Evolutionary conservation across 108 stramenopile species (phyloP), one percentile per base, ranked within the genome.

Genomic region (Poteriospumella lacustris): DNA sequence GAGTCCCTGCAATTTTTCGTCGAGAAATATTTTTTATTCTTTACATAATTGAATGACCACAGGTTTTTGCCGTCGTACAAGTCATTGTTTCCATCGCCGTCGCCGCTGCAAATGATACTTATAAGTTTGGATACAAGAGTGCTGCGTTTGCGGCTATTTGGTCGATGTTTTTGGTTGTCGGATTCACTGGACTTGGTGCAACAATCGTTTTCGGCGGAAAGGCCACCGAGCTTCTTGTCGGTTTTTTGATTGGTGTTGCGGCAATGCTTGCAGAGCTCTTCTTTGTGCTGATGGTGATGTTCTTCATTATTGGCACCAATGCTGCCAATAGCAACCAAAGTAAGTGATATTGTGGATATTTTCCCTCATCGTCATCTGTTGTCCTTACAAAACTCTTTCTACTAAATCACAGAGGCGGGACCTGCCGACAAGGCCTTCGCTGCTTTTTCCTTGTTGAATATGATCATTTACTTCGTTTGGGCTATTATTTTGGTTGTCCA

Each of bases 401-500:
- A 34, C 36, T 64, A 3, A n/a, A 12, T 3, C 9, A 12, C 31
- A 64, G 60, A 64, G 3, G 36, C 60, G 9, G 60, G 33, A 31
- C 60, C 60, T 31, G 9, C 3, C 24, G 60, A 64, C 31, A 64
- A 3, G 12, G 60, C 60, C 15, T 64, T 34, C 60, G 60, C 60
- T 9, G 60, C 24, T 5, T 64, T 64, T 24, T 64, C 29, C 31
- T 24, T 64, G 60, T 5, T 64, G 3, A 64, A 64, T 64, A 64
- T 64, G 60, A 64, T 64, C 15, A 64, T 64, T 31, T 64, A 64
- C 60, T 64, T 64, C 60, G 60, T 64, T 24, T 64, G 60, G 60
- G 31, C 60, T 19, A 64, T 64, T 24, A 64, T 64, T 64, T 34
- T 64, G 33, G 36, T 34, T 31, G 60, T 64, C 9, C 60, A 64